Evolutionary conservation across 73 alveolate genomes (phyloP).

Genomic region (Effrenium voratum): DNA sequence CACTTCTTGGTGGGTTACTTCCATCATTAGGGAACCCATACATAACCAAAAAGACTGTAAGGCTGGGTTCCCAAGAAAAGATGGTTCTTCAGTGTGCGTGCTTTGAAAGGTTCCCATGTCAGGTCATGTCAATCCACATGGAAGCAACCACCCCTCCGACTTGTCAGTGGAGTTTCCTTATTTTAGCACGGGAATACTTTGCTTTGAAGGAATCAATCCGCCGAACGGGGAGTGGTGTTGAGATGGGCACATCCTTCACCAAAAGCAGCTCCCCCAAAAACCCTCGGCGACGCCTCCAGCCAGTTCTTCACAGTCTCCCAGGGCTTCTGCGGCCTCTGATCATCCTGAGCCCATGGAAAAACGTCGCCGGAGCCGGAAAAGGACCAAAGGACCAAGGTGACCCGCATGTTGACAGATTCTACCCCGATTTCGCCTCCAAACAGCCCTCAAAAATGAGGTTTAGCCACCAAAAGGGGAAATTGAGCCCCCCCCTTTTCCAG

Average conservation of each 20-base stretch:
- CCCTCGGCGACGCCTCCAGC: slow-evolving; percentile 24
- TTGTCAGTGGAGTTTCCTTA: not conserved
- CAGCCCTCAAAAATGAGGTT: too few relatives aligned
- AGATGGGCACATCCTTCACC: not conserved
- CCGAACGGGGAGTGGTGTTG: not conserved
- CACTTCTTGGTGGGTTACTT: not conserved
- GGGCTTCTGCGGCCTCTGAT: not conserved
- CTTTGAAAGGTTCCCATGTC: not conserved
- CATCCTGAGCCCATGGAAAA: slow-evolving; percentile 18
- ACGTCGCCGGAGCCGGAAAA: too few relatives aligned
- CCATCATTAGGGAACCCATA: too few relatives aligned
- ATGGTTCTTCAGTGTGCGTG: not conserved
- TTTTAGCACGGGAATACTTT: not conserved
- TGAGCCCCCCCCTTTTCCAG: too few relatives aligned
- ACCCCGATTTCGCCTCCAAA: too few relatives aligned
- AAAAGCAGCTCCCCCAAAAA: not conserved
- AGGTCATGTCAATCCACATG: not conserved
- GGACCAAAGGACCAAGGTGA: too few relatives aligned
- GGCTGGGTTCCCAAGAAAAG: not conserved
- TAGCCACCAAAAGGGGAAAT: too few relatives aligned
- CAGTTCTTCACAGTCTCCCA: slow-evolving; percentile 19
- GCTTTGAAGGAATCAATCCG: not conserved
- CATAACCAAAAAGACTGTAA: too few relatives aligned
- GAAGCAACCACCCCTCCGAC: not conserved
- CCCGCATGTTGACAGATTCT: too few relatives aligned